Conservation (phyloP, 331 rosid genomes). For the Erythrophleum ivorense region DNA sequence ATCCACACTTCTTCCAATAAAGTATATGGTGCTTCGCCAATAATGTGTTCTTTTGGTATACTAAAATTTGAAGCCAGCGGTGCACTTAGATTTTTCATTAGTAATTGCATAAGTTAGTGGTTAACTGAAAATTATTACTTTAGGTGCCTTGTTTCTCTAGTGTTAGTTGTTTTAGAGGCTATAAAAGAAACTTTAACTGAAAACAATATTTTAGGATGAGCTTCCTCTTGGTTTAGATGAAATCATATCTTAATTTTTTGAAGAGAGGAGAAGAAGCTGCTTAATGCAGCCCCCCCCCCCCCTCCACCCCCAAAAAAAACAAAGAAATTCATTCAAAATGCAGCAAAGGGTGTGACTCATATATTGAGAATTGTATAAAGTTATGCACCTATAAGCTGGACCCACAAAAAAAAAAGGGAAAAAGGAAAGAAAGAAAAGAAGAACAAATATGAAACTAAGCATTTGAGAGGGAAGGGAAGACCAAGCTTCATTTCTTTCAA, state of each 20-base stretch:
- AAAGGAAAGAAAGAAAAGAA: constrained; percentile 8
- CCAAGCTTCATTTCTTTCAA: no score
- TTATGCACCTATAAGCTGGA: constrained; percentile 11
- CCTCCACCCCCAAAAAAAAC: no score
- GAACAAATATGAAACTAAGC: not conserved
- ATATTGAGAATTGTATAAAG: not conserved
- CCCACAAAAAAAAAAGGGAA: not conserved
- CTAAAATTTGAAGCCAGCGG: not conserved
- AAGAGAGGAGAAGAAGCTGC: not conserved
- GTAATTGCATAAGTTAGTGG: not conserved
- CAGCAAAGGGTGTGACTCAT: not conserved
- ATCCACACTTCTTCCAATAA: constrained; percentile 13
- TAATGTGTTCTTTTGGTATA: constrained; percentile 1
- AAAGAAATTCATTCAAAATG: constrained; percentile 29
- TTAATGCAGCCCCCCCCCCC: no score
- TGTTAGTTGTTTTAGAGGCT: not conserved
- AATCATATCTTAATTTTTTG: constrained; percentile 10
- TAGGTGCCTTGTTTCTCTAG: not conserved
- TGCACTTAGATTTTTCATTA: not conserved
- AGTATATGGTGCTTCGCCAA: constrained; percentile 22
- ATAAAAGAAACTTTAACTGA: not conserved
- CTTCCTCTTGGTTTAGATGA: constrained; percentile 28
- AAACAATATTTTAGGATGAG: not conserved
- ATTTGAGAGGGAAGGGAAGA: no score
- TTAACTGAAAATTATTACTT: not conserved